Evolutionary conservation across 805 yeast species (phyloP).

Genomic region (Saccharomycopsis amapae): DNA sequence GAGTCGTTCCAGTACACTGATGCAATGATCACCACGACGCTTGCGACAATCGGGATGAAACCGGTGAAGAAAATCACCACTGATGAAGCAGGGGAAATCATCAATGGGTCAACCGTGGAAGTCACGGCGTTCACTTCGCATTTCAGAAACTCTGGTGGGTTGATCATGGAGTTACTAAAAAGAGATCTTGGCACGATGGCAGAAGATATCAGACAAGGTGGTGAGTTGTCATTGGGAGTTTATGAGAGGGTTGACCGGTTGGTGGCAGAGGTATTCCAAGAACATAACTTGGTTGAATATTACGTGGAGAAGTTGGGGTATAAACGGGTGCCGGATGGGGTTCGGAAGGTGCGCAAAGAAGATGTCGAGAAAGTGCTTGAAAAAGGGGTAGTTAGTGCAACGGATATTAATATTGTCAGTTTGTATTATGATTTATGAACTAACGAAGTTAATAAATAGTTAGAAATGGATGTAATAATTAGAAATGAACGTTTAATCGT

Average conservation of each 20-base stretch:
- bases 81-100: conserved; percentile 18
- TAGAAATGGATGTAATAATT: conserved; percentile 21
- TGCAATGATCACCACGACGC: conserved; percentile 22
- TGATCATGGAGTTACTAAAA: conserved; percentile 22
- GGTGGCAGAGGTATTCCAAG: conserved; percentile 39
- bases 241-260: conserved; percentile 23
- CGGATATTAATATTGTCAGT: too few species aligned
- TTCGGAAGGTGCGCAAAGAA: too few species aligned
- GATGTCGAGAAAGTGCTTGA: too few species aligned
- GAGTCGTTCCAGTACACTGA: conserved; percentile 23
- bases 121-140: conserved; percentile 49
- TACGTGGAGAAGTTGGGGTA: conserved; percentile 39
- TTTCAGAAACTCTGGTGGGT: conserved; percentile 31
- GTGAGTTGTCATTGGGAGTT: neutral
- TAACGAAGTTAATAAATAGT: conserved; percentile 25
- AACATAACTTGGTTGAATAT: conserved; percentile 42
- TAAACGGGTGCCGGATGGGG: too few species aligned
- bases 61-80: conserved; percentile 22
- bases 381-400: too few species aligned
- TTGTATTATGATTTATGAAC: too few species aligned
- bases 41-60: conserved; percentile 34
- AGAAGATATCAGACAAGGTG: conserved; percentile 19
- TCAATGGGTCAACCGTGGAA: conserved; percentile 29
- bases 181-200: conserved; percentile 19
- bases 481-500: too few species aligned